A percentile compares a stretch with the other conserved stretches of the same genome.
Evolutionary conservation across 2,329 filamentous ascomycete species (phyloP).

Genomic region (Biscogniauxia marginata): DNA sequence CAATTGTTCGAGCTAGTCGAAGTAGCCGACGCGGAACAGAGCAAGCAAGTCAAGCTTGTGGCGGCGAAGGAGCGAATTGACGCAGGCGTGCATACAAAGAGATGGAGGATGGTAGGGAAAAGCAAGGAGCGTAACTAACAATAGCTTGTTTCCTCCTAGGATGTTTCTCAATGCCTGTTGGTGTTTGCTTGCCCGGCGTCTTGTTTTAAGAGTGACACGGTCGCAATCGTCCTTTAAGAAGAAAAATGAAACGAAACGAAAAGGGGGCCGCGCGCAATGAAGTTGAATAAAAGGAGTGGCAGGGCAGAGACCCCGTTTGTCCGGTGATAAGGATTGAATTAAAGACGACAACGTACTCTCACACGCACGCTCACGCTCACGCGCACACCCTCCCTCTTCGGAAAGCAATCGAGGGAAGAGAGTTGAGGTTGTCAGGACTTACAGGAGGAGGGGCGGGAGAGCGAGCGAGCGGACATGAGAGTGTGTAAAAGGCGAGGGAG

Average conservation of each 20-base stretch:
- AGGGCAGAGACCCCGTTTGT: background rate
- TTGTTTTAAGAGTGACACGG: background rate
- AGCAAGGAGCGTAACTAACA: background rate
- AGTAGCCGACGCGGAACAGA: background rate
- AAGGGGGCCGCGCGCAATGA: constrained; percentile 1
- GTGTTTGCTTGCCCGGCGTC: too few species aligned
- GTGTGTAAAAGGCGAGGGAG: background rate
- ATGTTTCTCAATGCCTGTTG: background rate
- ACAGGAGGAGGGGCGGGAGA: background rate
- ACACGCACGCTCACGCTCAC: background rate
- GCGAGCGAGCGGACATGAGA: background rate
- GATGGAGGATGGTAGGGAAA: background rate
- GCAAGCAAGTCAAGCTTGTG: background rate
- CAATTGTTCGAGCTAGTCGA: background rate
- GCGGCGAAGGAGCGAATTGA: background rate
- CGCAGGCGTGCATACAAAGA: background rate
- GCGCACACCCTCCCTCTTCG: background rate
- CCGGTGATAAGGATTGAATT: background rate
- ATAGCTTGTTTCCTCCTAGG: background rate
- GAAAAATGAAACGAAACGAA: too few species aligned
- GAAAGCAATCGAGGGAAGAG: background rate
- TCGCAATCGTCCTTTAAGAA: background rate
- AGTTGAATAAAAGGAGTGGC: constrained; percentile 4
- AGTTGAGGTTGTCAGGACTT: background rate
- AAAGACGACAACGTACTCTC: background rate